These are phyloP conservation scores for Amanita muscaria DNA, from an alignment of 768 basidiomycete species.

Conservation along the genomic window DNA sequence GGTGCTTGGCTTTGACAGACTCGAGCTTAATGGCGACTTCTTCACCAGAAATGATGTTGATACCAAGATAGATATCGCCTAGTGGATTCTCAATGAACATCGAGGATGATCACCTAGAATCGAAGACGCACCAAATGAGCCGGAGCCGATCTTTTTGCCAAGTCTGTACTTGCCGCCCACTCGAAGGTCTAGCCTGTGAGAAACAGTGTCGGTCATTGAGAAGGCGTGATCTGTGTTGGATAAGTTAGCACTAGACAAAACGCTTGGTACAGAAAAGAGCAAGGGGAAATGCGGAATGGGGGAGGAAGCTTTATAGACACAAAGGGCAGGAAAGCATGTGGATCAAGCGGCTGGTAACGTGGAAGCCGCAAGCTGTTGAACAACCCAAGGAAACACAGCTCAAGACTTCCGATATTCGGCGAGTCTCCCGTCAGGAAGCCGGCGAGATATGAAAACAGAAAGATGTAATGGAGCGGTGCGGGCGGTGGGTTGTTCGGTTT, in stretches of 20 bases:
- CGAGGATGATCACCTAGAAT: constrained; percentile 6
- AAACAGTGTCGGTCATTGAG: constrained; percentile 65
- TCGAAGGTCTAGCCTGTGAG: constrained; percentile 74
- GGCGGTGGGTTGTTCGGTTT: background rate
- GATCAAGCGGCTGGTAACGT: constrained; percentile 29
- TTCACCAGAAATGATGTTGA: constrained; percentile 99
- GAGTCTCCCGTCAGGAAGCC: too few relatives aligned
- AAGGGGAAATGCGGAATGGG: constrained; percentile 12
- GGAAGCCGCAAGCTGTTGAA: constrained; percentile 26
- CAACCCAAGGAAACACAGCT: background rate
- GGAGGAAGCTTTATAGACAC: constrained; percentile 7
- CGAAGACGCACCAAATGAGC: constrained; percentile 78
- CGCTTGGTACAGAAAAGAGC: constrained; percentile 11
- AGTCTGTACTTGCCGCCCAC: constrained; percentile 95
- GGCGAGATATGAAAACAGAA: too few relatives aligned
- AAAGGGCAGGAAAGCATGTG: constrained; percentile 27
- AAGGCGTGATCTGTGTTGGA: constrained; percentile 16
- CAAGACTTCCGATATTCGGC: background rate
- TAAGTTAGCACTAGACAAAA: constrained; percentile 14
- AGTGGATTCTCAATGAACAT: constrained; percentile 4
- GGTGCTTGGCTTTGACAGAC: constrained; percentile 99
- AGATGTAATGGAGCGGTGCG: too few relatives aligned
- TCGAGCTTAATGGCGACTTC: constrained; percentile 99
- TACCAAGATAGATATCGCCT: constrained; percentile 99
- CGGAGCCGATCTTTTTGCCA: constrained; percentile 98